phyloP scores from a whole-genome alignment of 768 basidiomycete species.

The Leccinum incarnatum region DNA sequence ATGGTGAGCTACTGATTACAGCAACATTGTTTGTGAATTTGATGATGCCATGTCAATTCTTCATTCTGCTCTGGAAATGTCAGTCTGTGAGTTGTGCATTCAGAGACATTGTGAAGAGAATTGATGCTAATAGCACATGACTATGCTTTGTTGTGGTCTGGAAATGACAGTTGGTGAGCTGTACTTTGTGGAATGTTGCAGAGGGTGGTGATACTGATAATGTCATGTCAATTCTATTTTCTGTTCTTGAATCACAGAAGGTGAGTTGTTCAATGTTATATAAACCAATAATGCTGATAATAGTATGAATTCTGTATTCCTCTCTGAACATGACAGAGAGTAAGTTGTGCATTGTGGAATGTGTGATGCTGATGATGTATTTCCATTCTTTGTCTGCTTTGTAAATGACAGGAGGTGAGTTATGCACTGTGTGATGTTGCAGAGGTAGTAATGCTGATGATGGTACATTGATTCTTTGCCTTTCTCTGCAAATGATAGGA shows the following conservation, averaged over 20 bases:
- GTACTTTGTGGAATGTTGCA: neutral
- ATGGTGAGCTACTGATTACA: neutral
- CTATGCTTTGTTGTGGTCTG: neutral
- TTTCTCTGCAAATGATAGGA: neutral
- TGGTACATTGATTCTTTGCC: no score
- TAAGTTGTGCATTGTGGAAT: no score
- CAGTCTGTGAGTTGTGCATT: neutral
- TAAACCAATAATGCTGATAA: no score
- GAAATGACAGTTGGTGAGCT: neutral
- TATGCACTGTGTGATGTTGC: neutral
- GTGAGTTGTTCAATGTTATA: no score
- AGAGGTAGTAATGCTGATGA: neutral
- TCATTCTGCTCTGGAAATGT: neutral
- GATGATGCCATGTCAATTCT: neutral
- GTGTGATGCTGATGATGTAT: no score
- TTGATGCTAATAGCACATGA: neutral
- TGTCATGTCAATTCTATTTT: no score
- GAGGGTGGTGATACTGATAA: no score
- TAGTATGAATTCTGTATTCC: no score
- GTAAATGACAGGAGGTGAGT: no score
- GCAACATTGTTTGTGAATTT: neutral
- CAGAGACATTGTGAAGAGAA: neutral
- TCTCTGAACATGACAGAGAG: no score
- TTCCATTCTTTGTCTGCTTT: no score
- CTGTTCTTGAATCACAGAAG: no score